Base-by-base conservation (phyloP, 1,139 yeast genomes). In the Schwanniomyces etchellsii region DNA sequence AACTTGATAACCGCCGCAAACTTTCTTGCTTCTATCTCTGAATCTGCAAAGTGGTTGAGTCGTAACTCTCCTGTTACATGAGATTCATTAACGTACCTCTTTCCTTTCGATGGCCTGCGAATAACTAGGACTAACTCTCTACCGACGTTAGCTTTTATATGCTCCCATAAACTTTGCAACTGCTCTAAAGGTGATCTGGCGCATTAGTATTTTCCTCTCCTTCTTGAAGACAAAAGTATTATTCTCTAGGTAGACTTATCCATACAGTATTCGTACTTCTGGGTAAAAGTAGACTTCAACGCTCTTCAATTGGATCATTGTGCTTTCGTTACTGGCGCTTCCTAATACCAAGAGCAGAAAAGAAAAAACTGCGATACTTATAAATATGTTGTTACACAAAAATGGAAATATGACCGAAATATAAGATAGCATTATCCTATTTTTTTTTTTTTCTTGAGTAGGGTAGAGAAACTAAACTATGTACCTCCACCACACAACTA, bases 1-100 rank as follows among this genome's bases (percentile, higher is more conserved):
- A 48, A 31, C 28, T 43, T 52, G n/a, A 53, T 33, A 4, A 47
- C 28, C 12, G 44, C 35, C 9, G 47, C 31, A 28, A 47, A 44
- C 10, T 31, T 31, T 11, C 36, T 33, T 4, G 35, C 27, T 17
- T 38, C 38, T 13, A 27, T 21, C 16, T 29, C 33, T 14, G 27
- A 26, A 13, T 27, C 27, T 7, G 37, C 32, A 15, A 35, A 37
- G 17, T 31, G 38, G 4, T 30, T 25, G 4, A 35, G 16, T 4
- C 32, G 30, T 9, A 32, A 10, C 4, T 16, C 20, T 10, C 25
- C 26, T 11, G 7, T 11, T 18, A 15, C 16, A 4, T 6, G 26
- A 5, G 26, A 10, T 5, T 9, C 5, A 3, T 23, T 20, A 11
- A 20, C 18, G 14, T 16, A 21, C 16, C 29, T 18, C 6, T 16